Evolutionary conservation across 2,329 filamentous ascomycete genomes (phyloP), one percentile per base, ranked within the genome.

Genomic region (Claviceps paspali): DNA sequence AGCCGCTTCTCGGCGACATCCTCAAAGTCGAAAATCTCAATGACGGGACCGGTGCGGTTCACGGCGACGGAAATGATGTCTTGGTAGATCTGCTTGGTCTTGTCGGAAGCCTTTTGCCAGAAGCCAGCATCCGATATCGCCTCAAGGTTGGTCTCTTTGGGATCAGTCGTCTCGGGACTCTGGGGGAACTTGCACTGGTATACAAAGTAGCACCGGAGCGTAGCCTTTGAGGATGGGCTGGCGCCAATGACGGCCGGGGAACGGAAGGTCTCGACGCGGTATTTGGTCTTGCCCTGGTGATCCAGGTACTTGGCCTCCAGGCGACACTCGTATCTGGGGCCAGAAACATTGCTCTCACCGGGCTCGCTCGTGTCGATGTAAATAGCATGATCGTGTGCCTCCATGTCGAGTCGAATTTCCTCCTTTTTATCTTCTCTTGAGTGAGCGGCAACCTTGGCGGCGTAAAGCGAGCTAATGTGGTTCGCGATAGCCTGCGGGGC

Each of bases 291-390:
- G 48, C 71, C 79, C 27, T 77, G 79, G 52, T 77, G 76, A 57
- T 96, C 86, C 48, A 98, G 73, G 56, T 96, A 96, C 68, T 96
- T 96, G 59, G 79, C 73, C 63, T 96, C 91, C 43, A 98, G 83
- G 42, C 88, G 76, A 55, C 85, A 79, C 64, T 98, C 91, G 57
- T 95, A 98, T 41, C 79, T 73, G n/a, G 91, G 87, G 2, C 91
- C 91, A 38, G 71, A 65, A 17, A 82, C 65, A 33, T 78, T 71
- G 41, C 79, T 82, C 49, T 83, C 67, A 47, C 91, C 91, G 12
- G 91, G 88, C 53, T 80, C 81, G 59, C 87, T 95, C 38, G 91
- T 98, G 57, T 98, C 91, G 48, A 98, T 96, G 64, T 96, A 98
- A 53, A 96, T 92, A 41, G 91, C 91, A 54, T 96, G 91, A 56